Evolutionary conservation across 208 protist genomes (phyloP).

Genomic region (Tritrichomonas musculus): DNA sequence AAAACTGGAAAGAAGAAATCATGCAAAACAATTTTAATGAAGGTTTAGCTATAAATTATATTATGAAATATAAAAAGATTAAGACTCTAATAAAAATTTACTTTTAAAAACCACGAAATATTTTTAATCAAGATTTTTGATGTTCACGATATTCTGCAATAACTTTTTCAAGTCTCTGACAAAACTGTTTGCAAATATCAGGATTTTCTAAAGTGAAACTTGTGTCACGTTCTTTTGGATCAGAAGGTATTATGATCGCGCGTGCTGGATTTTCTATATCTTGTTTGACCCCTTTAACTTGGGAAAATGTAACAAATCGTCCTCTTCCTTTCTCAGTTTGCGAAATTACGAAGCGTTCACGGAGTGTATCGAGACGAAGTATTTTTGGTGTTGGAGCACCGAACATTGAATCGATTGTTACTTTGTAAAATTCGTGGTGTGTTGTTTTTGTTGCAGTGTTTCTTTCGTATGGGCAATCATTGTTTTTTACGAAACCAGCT

Average conservation of each 20-base stretch:
- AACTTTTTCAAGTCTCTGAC: neutral
- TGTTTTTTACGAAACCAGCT: neutral
- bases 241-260: neutral
- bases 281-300: neutral
- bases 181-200: neutral
- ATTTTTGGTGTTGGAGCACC: neutral
- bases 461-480: neutral
- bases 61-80: too few relatives aligned
- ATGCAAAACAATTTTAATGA: too few relatives aligned
- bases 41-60: too few relatives aligned
- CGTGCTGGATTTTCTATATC: neutral
- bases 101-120: too few relatives aligned
- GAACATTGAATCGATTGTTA: neutral
- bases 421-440: neutral
- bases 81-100: too few relatives aligned
- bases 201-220: neutral
- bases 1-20: too few relatives aligned
- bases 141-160: too few relatives aligned
- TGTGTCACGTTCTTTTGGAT: neutral
- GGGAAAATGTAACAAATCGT: neutral
- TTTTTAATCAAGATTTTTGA: too few relatives aligned
- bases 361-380: neutral
- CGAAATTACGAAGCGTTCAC: neutral
- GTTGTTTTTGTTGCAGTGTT: neutral
- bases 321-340: slow-evolving; percentile 22